Conservation (phyloP, 1,139 yeast genomes). For the Starmera stellimalicola region DNA sequence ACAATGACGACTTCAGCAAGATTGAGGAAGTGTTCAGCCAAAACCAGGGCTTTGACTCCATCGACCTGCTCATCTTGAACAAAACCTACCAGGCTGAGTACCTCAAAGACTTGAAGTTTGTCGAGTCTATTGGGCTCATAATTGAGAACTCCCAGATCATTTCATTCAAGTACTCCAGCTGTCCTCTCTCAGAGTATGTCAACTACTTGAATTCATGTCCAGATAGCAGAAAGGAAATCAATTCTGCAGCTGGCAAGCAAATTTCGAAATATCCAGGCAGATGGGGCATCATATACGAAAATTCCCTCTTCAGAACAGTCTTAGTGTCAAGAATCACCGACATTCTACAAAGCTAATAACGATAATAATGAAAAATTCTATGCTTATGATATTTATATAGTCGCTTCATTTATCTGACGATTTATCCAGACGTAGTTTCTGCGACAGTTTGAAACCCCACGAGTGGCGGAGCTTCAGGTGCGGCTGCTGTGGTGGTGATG, state of each 20-base stretch:
- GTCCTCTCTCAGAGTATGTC: slow-evolving; percentile 34
- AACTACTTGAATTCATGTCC: slow-evolving; percentile 32
- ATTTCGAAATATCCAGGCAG: slow-evolving; percentile 29
- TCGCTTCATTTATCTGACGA: too few relatives aligned
- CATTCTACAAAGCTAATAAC: slow-evolving; percentile 4
- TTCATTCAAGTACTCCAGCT: slow-evolving; percentile 31
- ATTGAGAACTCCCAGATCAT: slow-evolving; percentile 32
- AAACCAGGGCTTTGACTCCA: too few relatives aligned
- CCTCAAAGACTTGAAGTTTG: slow-evolving; percentile 33
- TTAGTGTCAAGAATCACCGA: slow-evolving; percentile 14
- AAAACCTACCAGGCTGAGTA: too few relatives aligned
- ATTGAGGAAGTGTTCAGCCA: too few relatives aligned
- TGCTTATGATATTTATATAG: too few relatives aligned
- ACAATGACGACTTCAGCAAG: too few relatives aligned
- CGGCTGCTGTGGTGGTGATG: background rate
- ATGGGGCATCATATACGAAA: slow-evolving; percentile 34
- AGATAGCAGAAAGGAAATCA: slow-evolving; percentile 26
- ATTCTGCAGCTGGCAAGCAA: slow-evolving; percentile 20
- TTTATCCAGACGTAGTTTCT: too few relatives aligned
- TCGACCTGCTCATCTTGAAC: too few relatives aligned
- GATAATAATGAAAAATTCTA: background rate
- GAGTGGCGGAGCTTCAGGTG: too few relatives aligned
- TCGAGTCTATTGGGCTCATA: slow-evolving; percentile 32
- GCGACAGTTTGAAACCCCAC: too few relatives aligned
- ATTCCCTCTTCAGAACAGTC: slow-evolving; percentile 2